phyloP scores from a whole-genome alignment of 345 rosid genomes.

The Triadica sebifera region DNA sequence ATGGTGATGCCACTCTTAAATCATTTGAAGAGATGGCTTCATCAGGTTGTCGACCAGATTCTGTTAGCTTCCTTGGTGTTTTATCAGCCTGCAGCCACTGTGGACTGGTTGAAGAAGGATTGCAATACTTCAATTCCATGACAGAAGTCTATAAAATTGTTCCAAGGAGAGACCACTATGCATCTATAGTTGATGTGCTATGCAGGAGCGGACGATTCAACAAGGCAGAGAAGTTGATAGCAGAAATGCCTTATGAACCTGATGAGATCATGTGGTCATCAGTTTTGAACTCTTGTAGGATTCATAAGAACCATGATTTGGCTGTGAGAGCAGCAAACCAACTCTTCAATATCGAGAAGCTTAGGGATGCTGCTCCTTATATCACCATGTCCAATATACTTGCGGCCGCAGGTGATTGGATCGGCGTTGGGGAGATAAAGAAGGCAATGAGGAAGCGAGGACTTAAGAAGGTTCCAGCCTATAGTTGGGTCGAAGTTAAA shows the following conservation, averaged over 20 bases:
- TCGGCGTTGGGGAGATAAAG: slow-evolving; percentile 59
- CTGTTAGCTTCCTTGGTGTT: slow-evolving; percentile 64
- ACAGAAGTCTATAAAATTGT: slow-evolving; percentile 41
- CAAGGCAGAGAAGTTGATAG: slow-evolving; percentile 67
- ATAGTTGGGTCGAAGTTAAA: slow-evolving; percentile 84
- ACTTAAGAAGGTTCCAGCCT: slow-evolving; percentile 62
- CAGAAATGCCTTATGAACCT: slow-evolving; percentile 67
- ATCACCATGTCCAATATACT: slow-evolving; percentile 83
- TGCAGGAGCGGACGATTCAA: slow-evolving; percentile 61
- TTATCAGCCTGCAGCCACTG: slow-evolving; percentile 83
- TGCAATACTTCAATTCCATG: slow-evolving; percentile 57
- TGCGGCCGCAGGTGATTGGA: slow-evolving; percentile 74
- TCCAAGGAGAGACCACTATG: slow-evolving; percentile 70
- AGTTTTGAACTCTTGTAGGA: slow-evolving; percentile 77
- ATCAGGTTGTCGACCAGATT: slow-evolving; percentile 67
- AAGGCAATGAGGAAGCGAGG: slow-evolving; percentile 79
- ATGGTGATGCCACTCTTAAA: slow-evolving; percentile 55
- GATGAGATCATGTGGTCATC: slow-evolving; percentile 91
- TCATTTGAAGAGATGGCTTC: slow-evolving; percentile 58
- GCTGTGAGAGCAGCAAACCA: slow-evolving; percentile 66
- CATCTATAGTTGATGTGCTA: slow-evolving; percentile 63
- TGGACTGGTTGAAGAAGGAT: slow-evolving; percentile 74
- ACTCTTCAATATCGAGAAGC: slow-evolving; percentile 66
- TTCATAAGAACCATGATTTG: slow-evolving; percentile 66
- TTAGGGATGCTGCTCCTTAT: slow-evolving; percentile 78